Evolutionary conservation across 1,284 basidiomycete genomes (phyloP).

Genomic region (Naganishia cerealis): DNA sequence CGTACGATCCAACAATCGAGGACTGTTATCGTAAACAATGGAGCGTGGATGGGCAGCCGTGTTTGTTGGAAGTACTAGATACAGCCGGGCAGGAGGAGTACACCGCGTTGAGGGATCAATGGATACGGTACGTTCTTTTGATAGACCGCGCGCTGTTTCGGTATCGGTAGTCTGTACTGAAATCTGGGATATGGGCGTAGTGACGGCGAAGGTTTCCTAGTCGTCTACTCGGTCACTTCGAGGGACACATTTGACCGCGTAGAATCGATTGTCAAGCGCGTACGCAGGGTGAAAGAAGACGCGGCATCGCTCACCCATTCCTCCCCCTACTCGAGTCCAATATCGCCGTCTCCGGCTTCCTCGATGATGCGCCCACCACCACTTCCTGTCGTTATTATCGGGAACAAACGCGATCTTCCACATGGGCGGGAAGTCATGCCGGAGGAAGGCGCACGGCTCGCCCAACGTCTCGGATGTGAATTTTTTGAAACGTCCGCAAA

Average conservation of each 20-base stretch:
- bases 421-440: constrained; percentile 81
- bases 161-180: neutral
- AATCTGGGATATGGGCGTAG: constrained; percentile 56
- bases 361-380: constrained; percentile 30
- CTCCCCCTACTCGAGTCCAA: constrained; percentile 13
- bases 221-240: constrained; percentile 97
- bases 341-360: constrained; percentile 20
- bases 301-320: constrained; percentile 61
- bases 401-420: constrained; percentile 83
- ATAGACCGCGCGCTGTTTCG: constrained; percentile 15
- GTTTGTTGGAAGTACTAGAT: constrained; percentile 88
- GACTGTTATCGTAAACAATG: constrained; percentile 90
- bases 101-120: constrained; percentile 95
- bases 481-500: constrained; percentile 97
- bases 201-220: constrained; percentile 96
- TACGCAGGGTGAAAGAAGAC: constrained; percentile 86
- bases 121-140: constrained; percentile 71
- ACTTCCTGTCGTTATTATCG: constrained; percentile 70
- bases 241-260: constrained; percentile 91
- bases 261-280: constrained; percentile 91
- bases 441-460: constrained; percentile 82
- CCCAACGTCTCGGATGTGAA: constrained; percentile 83
- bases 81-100: constrained; percentile 96
- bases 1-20: constrained; percentile 73
- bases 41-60: constrained; percentile 86